Evolutionary conservation across 441 rosid species (phyloP), one percentile per base, ranked within the genome.

Genomic region (Capsella rubella): DNA sequence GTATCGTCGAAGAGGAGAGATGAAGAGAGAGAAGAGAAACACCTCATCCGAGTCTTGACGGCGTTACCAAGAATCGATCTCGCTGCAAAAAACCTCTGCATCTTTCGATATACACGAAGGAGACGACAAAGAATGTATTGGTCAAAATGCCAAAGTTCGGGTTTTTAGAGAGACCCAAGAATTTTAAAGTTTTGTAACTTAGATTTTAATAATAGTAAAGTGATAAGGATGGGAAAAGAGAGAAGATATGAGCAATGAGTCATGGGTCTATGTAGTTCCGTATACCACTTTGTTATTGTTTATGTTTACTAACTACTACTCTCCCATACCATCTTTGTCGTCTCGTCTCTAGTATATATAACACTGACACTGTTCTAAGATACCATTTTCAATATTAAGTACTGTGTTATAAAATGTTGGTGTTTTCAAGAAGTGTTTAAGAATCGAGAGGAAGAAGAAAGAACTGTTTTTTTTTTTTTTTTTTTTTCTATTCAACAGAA

Each of bases 1-100:
- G 97, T 95, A 35, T 92, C 97, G 64, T 95, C 97, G 79, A 89
- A 90, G 67, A 95, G 92, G 11, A 92, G 83, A 25, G 97, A 87
- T 0, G 97, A 77, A 40, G 91, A 89, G 69, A 82, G 84, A 55
- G 82, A 79, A 69, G 90, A 84, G 1, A 79, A 81, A 14, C 58
- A 79, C 13, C 71, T 71, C 53, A 32, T 74, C 66, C 65, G 75
- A 21, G 65, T 78, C 45, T 72, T 69, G 16, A 72, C 42, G 56
- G 82, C 34, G 29, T 71, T 65, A n/a, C 78, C 62, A 5, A 81
- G 47, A 8, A 80, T 63, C 72, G 85, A 84, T 81, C 82, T 85
- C 4, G 75, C 84, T 2, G 80, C 73, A 0, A 77, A 25, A 4
- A 85, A 47, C 61, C 82, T 83, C 67, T 81, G 89, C 91, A 87